Percentiles rank a stretch among this genome's conserved stretches.
Evolutionary conservation across 2,329 filamentous ascomycete genomes (phyloP).

Genomic region (Podosphaera fusca): DNA sequence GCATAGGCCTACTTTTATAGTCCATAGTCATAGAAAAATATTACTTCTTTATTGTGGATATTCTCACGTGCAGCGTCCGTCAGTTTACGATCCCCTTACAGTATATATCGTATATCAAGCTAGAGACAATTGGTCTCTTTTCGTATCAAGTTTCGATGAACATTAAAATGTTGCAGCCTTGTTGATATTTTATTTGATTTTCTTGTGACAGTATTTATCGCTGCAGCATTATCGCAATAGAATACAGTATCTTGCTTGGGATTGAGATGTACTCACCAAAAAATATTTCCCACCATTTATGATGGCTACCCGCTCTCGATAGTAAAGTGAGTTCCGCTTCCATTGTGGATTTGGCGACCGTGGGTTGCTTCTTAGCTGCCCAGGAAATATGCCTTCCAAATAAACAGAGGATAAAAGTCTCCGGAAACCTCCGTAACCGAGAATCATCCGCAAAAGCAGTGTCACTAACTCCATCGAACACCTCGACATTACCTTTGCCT

Average conservation of each 20-base stretch:
- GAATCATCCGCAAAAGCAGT: neutral
- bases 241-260: neutral
- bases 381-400: neutral
- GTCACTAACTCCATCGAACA: neutral
- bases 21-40: too few relatives aligned
- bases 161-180: neutral
- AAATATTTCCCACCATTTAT: neutral
- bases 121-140: neutral
- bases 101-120: neutral
- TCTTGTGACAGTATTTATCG: neutral
- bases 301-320: neutral
- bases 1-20: too few relatives aligned
- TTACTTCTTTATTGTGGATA: too few relatives aligned
- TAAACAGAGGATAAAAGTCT: neutral
- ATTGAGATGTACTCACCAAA: neutral
- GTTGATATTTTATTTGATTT: neutral
- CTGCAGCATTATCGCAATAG: neutral
- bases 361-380: neutral
- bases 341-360: neutral
- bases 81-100: too few relatives aligned
- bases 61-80: too few relatives aligned
- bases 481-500: neutral
- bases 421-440: neutral
- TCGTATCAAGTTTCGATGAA: neutral
- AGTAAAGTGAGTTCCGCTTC: neutral